Percentiles rank a stretch among this genome's conserved stretches.
Conservation (phyloP, 148 eudicot genomes). For the Suaeda aralocaspica region DNA sequence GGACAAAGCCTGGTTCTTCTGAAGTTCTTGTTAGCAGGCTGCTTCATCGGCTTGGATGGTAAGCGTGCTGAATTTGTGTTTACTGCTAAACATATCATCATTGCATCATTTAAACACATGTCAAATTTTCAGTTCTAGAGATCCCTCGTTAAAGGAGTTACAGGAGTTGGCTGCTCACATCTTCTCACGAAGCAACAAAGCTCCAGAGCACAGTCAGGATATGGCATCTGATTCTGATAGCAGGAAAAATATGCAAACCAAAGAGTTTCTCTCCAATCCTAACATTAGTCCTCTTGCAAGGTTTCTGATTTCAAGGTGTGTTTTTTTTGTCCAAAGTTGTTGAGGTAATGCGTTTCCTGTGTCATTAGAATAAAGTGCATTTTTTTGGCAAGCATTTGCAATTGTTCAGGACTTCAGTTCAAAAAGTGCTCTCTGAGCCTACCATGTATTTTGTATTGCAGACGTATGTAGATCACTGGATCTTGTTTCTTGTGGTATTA, state of each 20-base stretch:
- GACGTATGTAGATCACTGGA: background rate
- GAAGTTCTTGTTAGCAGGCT: conserved; percentile 62
- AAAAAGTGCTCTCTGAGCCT: background rate
- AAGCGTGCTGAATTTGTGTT: conserved; percentile 5
- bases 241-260: conserved; percentile 59
- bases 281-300: conserved; percentile 78
- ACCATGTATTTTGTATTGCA: background rate
- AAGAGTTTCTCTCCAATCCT: conserved; percentile 59
- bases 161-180: conserved; percentile 66
- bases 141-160: conserved; percentile 65
- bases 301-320: conserved; percentile 86
- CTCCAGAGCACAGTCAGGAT: conserved; percentile 37
- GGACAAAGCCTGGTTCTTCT: conserved; percentile 65
- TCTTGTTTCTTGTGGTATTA: background rate
- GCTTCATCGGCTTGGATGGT: conserved; percentile 92
- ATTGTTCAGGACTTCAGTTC: background rate
- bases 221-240: conserved; percentile 49
- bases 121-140: conserved; percentile 57
- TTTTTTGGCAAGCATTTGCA: background rate
- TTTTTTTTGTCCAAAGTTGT: background rate
- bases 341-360: background rate
- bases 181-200: conserved; percentile 46
- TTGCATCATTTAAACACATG: background rate
- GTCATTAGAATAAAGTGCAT: background rate
- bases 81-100: conserved; percentile 1